Base-by-base conservation (phyloP, 305 asterid species). In the Striga hermonthica region DNA sequence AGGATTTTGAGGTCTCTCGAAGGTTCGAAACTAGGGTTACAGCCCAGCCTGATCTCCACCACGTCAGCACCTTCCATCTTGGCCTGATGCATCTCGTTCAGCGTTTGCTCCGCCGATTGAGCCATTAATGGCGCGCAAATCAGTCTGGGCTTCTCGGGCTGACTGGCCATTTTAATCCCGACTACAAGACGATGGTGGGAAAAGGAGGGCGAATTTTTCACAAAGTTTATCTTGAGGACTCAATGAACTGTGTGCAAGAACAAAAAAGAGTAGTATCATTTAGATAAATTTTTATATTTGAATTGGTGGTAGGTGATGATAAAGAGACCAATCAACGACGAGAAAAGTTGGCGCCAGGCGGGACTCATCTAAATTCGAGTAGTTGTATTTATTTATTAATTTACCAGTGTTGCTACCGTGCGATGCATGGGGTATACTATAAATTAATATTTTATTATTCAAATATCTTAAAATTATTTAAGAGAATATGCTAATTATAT, bases 21-120 rank as follows among this genome's bases (percentile, higher is more conserved):
- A 14, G 57, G 34, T 31, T 50, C 57, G 35, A 50, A 50, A 7
- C 31, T 50, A 14, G 1, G 0, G 57, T 13, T 50, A 7, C 57
- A 15, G 3, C 16, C 57, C 34, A 50, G 57, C 7, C 22, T 15
- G 7, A 50, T 50, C 57, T 85, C 81, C 37, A 78, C 87, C 11
- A 70, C 22, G 57, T 83, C 89, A 0, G 89, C 93, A 6, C 89
- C 89, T 56, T 81, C 66, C 38, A 67, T 62, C 66, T 76, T 78
- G 1, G 89, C 93, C 72, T 44, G 72, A 9, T 67, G 60, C 89
- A 85, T 81, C 15, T 53, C 81, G n/a, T 41, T 22, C 70, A 81
- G 7, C 78, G 81, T 55, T 67, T 81, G 70, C 55, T 74, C 84
- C 60, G 73, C 82, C 4, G 93, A 68, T 59, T 74, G 71, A 5